A percentile compares a stretch with the other conserved stretches of the same genome.
Conservation (phyloP, 176 grass and related monocot species). For the Paspalum notatum region DNA sequence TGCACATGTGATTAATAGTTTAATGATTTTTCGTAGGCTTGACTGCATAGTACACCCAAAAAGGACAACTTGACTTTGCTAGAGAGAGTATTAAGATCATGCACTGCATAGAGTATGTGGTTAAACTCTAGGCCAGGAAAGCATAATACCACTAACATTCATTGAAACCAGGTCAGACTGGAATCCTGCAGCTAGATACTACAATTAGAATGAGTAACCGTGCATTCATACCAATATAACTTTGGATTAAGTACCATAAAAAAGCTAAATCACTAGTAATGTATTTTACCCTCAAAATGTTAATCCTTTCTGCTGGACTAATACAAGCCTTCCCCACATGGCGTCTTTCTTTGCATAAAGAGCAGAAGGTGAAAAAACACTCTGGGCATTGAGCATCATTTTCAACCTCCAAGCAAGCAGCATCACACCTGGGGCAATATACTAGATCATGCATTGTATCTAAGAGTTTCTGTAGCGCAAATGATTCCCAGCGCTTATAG, state of each 20-base stretch:
- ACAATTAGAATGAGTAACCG: background rate
- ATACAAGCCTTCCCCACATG: slow-evolving; percentile 70
- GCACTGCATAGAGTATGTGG: background rate
- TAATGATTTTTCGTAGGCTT: too few relatives aligned
- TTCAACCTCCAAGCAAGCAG: slow-evolving; percentile 78
- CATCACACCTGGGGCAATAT: slow-evolving; percentile 68
- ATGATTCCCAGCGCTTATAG: slow-evolving; percentile 66
- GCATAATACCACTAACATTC: background rate
- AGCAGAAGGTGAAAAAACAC: slow-evolving; percentile 80
- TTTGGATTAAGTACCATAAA: background rate
- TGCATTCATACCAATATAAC: background rate
- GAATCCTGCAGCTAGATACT: slow-evolving; percentile 12
- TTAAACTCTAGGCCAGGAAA: background rate
- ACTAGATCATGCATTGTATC: slow-evolving; percentile 72
- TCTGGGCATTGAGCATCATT: slow-evolving; percentile 73
- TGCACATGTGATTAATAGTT: background rate
- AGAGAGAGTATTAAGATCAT: slow-evolving; percentile 4
- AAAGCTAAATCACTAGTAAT: background rate
- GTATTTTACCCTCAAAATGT: slow-evolving; percentile 61
- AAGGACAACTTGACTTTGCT: background rate
- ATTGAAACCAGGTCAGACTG: background rate
- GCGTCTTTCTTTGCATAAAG: slow-evolving; percentile 54
- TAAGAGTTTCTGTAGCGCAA: slow-evolving; percentile 61
- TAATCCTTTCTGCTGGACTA: slow-evolving; percentile 48
- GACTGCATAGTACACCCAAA: background rate